Evolutionary conservation across 108 stramenopile genomes (phyloP), one percentile per base, ranked within the genome.

Genomic region (Cyclotella distinguenda): DNA sequence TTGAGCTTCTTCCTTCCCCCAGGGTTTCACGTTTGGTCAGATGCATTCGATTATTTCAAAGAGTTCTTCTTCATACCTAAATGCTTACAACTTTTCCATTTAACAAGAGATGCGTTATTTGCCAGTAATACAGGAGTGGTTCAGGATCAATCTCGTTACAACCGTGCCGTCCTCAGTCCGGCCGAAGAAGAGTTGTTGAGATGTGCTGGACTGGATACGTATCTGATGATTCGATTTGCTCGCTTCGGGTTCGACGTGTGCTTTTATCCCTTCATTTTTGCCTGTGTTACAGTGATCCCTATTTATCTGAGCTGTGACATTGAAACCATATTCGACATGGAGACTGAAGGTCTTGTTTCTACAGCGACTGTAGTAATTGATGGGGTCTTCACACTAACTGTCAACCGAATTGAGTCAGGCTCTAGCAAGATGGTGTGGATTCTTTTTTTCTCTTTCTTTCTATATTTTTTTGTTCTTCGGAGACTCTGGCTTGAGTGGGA

Each of bases 401-500:
- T 84, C 21, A 63, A 72, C 19, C 53, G 45, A 7, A 49, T 87
- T 8, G 55, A 48, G 31, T 38, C 33, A 10, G 72, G 68, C n/a
- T 59, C 55, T 6, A 23, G 21, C 19, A 55, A 60, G 15, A 72
- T 84, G 26, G 78, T 69, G 72, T 64, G 66, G 44, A 47, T 75
- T 26, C 25, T 75, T 16, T 35, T 72, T 3, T 86, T 79, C 53
- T 64, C 68, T 1, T 38, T 75, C 27, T 46, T 76, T 33, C 60
- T 76, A 12, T 70, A 77, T 33, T 33, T 82, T 10, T 86, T 69
- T 53, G 74, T 83, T 3, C 39, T 86, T 44, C 69, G 85, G 8
- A 53, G 82, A 27, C 16, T 83, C 11, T 86, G 85, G 85, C 71
- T 83, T 2, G 86, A 87, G 60, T 87, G 86, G 86, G 83, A 72